Conservation (phyloP, 202 grass and related monocot species). For the Saccharum hybrid region DNA sequence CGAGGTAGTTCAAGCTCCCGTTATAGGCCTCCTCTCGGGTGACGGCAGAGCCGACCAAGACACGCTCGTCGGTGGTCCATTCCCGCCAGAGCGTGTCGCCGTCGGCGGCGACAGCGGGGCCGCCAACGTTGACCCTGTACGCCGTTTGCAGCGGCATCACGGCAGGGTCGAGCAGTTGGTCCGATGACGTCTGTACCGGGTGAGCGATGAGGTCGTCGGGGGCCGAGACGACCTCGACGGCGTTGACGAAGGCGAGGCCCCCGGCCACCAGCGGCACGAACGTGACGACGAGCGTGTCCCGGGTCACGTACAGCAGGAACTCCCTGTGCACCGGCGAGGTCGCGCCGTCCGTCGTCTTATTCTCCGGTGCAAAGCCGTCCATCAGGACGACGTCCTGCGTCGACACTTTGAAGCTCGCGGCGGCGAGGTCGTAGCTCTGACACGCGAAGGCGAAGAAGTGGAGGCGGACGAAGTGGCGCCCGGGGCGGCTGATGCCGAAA, state of each 20-base stretch:
- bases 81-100: slow-evolving; percentile 46
- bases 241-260: slow-evolving; percentile 53
- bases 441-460: slow-evolving; percentile 51
- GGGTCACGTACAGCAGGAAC: slow-evolving; percentile 47
- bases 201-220: slow-evolving; percentile 44
- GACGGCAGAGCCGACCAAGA: neutral
- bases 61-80: slow-evolving; percentile 41
- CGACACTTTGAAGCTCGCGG: slow-evolving; percentile 52
- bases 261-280: slow-evolving; percentile 53
- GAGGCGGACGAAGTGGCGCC: slow-evolving; percentile 61
- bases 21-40: neutral
- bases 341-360: neutral
- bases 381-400: slow-evolving; percentile 62
- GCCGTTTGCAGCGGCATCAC: slow-evolving; percentile 42
- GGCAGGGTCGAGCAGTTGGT: slow-evolving; percentile 18
- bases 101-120: slow-evolving; percentile 26
- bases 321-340: slow-evolving; percentile 33
- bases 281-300: slow-evolving; percentile 45
- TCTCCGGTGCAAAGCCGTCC: slow-evolving; percentile 39
- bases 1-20: neutral
- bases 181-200: neutral
- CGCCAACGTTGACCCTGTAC: slow-evolving; percentile 55
- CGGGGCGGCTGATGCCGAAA: slow-evolving; percentile 43
- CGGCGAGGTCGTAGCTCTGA: slow-evolving; percentile 45
- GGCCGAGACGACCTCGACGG: slow-evolving; percentile 58